Evolutionary conservation across 2,329 filamentous ascomycete genomes (phyloP).

Genomic region (Xylariaceae sp.): DNA sequence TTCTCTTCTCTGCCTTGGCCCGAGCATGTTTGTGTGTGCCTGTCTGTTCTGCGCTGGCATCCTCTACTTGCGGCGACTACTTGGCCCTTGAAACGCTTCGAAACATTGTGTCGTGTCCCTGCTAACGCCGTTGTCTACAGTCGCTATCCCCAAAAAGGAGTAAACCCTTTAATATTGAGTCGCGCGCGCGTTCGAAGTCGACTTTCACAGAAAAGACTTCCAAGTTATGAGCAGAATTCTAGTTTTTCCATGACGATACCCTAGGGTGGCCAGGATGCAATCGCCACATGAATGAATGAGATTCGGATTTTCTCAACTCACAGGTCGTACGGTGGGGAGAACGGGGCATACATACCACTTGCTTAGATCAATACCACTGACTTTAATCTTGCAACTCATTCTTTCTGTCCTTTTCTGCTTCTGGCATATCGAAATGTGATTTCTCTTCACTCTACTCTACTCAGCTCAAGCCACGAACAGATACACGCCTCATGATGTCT

Average conservation of each 20-base stretch:
- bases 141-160: conserved; percentile 47
- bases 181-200: conserved; percentile 1
- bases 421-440: background rate
- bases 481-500: too few relatives aligned
- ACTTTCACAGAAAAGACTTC: conserved; percentile 12
- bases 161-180: conserved; percentile 25
- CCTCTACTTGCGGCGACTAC: background rate
- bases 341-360: conserved; percentile 11
- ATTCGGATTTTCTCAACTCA: conserved; percentile 4
- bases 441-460: background rate
- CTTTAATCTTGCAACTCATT: conserved; percentile 1
- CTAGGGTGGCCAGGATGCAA: conserved; percentile 28
- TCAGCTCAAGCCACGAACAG: background rate
- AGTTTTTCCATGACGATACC: conserved; percentile 26
- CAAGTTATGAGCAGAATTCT: conserved; percentile 18
- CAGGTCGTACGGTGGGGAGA: conserved; percentile 4
- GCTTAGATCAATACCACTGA: conserved; percentile 20
- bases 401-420: background rate
- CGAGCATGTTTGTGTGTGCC: too few relatives aligned
- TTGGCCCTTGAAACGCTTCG: background rate
- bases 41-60: background rate
- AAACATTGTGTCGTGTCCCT: background rate
- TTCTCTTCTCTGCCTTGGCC: background rate
- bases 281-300: conserved; percentile 10
- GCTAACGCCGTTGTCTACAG: conserved; percentile 20